Evolutionary conservation across 352 stramenopile genomes (phyloP), one percentile per base, ranked within the genome.

Genomic region (Elongisporangium anandrum): DNA sequence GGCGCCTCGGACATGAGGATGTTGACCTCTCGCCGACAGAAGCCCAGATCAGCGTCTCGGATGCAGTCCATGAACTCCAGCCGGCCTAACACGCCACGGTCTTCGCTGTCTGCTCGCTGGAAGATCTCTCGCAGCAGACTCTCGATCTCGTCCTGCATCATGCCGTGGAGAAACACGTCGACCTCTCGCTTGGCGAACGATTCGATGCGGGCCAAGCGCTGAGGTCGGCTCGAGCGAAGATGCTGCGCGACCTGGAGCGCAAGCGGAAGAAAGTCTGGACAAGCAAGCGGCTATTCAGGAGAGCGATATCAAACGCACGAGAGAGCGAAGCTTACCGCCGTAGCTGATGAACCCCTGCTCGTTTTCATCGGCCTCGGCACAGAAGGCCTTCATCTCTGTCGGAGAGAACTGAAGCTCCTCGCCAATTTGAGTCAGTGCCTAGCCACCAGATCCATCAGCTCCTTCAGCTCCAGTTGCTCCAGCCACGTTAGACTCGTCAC

Each of bases 91-190:
- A 60, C 70, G 4, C 84, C 84, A 3, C 56, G 59, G 29, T 90
- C 78, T 50, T 88, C 75, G 0, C 74, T 59, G 52, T 92, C 84
- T 6, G 73, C 60, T 22, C 83, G 81, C 57, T 88, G 80, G 56
- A 94, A 86, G 63, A 85, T 88, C 56, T 94, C 84, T 2, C 79
- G 74, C 57, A 94, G 60, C 21, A 92, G 70, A 65, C 79, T 90
- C 53, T 94, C 84, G 54, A 90, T 77, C 53, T 94, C 84, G 55
- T 94, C 84, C 52, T 88, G 84, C 73, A 85, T 83, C 70, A 92
- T 83, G 29, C 84, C 81, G 60, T 94, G 84, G n/a, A 90, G 55
- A 45, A 94, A 77, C 29, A 75, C 64, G 39, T 87, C 74, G 7
- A 60, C 58, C 17, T 81, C 65, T 39, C 70, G 72, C 41, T 83